Base-by-base conservation (phyloP, 768 basidiomycete species). In the Pleurotus giganteus region DNA sequence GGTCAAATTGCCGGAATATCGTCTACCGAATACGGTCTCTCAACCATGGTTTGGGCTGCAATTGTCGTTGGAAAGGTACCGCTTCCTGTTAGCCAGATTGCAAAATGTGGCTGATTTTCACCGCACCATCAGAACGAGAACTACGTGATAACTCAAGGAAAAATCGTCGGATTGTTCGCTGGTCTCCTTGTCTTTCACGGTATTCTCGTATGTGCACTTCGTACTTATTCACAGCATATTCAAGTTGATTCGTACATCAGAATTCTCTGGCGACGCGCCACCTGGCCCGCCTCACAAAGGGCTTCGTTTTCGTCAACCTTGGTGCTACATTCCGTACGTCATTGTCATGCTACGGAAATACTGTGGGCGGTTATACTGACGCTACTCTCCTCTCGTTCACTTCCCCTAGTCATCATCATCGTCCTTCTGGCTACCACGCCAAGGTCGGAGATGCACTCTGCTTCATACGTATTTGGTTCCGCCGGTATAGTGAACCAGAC, bases 241-340 rank as follows among this genome's bases (percentile, higher is more conserved):
- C 12, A 11, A 17, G 4, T 32, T 3, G 51, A 70, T 47, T 11
- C 11, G n/a, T n/a, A n/a, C n/a, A n/a, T n/a, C 41, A 76, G 82
- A 91, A 91, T 64, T 89, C 85, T 34, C 66, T 91, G 26, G 83
- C 85, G 1, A 94, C 93, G 1, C 80, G 81, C 19, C 75, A 86
- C 58, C 82, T 95, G 3, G 91, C 92, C 0, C 76, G 75, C 15
- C 71, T 92, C 58, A 93, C 92, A 2, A 78, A 77, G 19, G 80
- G 79, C 26, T 93, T 92, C 63, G 91, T 95, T 3, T 94, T 95
- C 66, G 75, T 95, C 62, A 95, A 96, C 68, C 75, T 95, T 49
- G 91, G 91, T 36, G 78, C 89, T 9, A 88, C 91, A 3, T 70
- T 88, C 52, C 61, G 85, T 87, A 57, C 60, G 80, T 71, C 27